phyloP scores from a whole-genome alignment of 306 rosid species.

The Purshia tridentata region DNA sequence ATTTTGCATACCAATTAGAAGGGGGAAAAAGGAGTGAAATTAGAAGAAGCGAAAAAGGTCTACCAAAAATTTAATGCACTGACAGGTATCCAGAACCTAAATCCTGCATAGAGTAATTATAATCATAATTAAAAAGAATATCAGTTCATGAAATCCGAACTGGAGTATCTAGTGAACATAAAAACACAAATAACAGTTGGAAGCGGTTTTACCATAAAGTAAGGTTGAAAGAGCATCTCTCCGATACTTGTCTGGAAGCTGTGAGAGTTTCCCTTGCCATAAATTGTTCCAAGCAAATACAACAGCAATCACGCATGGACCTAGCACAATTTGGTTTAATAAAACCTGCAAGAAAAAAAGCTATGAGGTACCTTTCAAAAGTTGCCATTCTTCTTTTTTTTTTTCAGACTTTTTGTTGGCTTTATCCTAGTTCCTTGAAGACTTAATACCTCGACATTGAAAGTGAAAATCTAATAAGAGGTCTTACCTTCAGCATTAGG shows the following conservation, averaged over 20 bases:
- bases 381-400: neutral
- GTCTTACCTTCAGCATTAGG: conserved; percentile 66
- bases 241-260: conserved; percentile 79
- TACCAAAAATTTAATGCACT: conserved; percentile 81
- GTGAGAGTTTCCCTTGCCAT: conserved; percentile 73
- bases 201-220: conserved; percentile 54
- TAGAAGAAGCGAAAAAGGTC: neutral
- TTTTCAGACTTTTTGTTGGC: neutral
- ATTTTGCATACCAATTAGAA: neutral
- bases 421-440: neutral
- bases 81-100: conserved; percentile 98
- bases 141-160: conserved; percentile 1
- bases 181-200: conserved; percentile 6
- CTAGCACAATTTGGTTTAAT: conserved; percentile 87
- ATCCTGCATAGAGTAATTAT: conserved; percentile 50
- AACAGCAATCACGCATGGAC: conserved; percentile 86
- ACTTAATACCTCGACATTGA: neutral
- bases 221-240: conserved; percentile 77
- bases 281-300: conserved; percentile 92
- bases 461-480: conserved; percentile 7
- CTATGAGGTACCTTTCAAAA: neutral
- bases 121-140: conserved; percentile 16
- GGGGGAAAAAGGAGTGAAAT: neutral
- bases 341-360: conserved; percentile 53
- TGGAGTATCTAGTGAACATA: conserved; percentile 19